These are phyloP conservation scores for Scedosporium boydii DNA, from an alignment of 2,329 filamentous ascomycete genomes.

Conservation along the genomic window DNA sequence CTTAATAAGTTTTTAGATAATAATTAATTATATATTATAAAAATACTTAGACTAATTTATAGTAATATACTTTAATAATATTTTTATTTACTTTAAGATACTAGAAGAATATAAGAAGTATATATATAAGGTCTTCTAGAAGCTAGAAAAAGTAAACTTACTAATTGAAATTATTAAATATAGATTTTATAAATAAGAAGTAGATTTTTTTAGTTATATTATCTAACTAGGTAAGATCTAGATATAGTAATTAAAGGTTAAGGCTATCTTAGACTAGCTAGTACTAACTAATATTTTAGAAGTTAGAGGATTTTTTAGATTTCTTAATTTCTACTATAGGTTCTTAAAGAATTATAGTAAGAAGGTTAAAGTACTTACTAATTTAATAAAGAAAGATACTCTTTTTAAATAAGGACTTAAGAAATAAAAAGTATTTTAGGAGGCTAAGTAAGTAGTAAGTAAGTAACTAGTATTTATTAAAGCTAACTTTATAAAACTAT, in stretches of 20 bases:
- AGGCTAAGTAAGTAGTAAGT: background rate
- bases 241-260: background rate
- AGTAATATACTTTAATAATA: slow-evolving; percentile 12
- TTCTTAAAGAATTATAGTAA: background rate
- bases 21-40: slow-evolving; percentile 10
- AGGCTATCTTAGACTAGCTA: no score
- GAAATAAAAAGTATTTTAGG: background rate
- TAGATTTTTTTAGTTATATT: background rate
- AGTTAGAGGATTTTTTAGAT: no score
- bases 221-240: background rate
- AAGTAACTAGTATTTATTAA: background rate
- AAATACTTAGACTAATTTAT: slow-evolving; percentile 7
- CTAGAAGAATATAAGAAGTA: slow-evolving; percentile 5
- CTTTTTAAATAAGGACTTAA: background rate
- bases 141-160: background rate
- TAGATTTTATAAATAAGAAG: background rate
- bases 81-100: slow-evolving; percentile 9
- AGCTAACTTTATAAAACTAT: background rate
- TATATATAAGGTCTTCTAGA: background rate
- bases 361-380: background rate
- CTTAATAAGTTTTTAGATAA: slow-evolving; percentile 8
- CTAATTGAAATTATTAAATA: background rate
- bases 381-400: background rate
- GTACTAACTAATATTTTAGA: no score
- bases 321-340: no score